Percentiles rank a stretch among this genome's conserved stretches.
Conservation (phyloP, 768 basidiomycete species). For the Cyathus striatus region DNA sequence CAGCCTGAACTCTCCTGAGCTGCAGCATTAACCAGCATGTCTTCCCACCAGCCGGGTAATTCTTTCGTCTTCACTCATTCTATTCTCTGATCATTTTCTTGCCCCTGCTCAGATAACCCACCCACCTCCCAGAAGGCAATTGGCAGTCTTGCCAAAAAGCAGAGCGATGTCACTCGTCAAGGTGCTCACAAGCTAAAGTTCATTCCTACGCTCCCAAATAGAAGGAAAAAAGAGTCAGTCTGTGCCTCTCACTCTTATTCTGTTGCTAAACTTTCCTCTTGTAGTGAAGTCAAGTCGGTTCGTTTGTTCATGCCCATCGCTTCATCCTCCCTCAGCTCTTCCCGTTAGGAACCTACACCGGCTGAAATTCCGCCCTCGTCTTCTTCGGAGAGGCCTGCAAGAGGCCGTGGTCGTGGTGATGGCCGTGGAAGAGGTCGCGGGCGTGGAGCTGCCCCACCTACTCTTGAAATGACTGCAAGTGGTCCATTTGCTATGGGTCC, state of each 20-base stretch:
- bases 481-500: slow-evolving; percentile 89
- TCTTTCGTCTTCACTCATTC: neutral
- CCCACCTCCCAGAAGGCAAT: slow-evolving; percentile 57
- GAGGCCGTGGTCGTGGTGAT: slow-evolving; percentile 43
- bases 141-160: slow-evolving; percentile 69
- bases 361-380: slow-evolving; percentile 18
- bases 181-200: slow-evolving; percentile 79
- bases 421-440: slow-evolving; percentile 52
- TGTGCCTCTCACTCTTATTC: slow-evolving; percentile 8
- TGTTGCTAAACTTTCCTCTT: slow-evolving; percentile 3
- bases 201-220: slow-evolving; percentile 67
- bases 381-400: slow-evolving; percentile 28
- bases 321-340: neutral
- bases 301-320: slow-evolving; percentile 11
- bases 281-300: slow-evolving; percentile 65
- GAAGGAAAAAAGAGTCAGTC: slow-evolving; percentile 78
- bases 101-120: slow-evolving; percentile 11
- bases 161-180: slow-evolving; percentile 65
- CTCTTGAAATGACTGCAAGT: slow-evolving; percentile 75
- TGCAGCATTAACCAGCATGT: neutral
- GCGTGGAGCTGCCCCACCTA: slow-evolving; percentile 41
- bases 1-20: neutral
- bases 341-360: slow-evolving; percentile 41
- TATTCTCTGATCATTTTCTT: neutral
- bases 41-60: neutral